These are phyloP conservation scores for Cystoisospora suis DNA, from an alignment of 169 alveolate genomes.

Conservation along the genomic window DNA sequence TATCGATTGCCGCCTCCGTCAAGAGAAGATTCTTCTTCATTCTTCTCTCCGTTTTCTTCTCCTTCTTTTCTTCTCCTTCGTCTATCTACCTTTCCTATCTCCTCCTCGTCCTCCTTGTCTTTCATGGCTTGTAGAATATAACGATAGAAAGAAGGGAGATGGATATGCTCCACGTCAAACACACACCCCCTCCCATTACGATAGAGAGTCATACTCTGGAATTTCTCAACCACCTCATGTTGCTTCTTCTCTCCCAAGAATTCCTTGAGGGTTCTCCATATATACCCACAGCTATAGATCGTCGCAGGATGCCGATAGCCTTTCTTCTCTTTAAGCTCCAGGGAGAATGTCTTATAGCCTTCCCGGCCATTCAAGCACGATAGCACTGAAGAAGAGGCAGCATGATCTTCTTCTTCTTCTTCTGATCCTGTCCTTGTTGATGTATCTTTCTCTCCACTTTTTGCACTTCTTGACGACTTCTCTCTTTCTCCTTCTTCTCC, in stretches of 20 bases:
- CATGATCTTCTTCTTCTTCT: slow-evolving; percentile 35
- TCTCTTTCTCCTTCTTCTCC: slow-evolving; percentile 42
- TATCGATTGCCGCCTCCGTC: not conserved
- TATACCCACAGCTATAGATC: slow-evolving; percentile 23
- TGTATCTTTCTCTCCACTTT: slow-evolving; percentile 37
- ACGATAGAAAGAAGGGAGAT: not conserved
- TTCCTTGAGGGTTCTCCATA: slow-evolving; percentile 49
- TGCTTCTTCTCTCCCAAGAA: not conserved
- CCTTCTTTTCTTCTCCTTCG: not conserved
- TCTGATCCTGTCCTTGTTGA: not conserved
- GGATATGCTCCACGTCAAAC: slow-evolving; percentile 31
- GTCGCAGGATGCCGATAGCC: slow-evolving; percentile 17
- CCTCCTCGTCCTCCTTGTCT: not conserved
- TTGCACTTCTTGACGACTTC: not conserved
- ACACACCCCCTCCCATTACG: slow-evolving; percentile 42
- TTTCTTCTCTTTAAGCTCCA: slow-evolving; percentile 20
- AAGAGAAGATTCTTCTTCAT: not conserved
- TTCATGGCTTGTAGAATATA: not conserved
- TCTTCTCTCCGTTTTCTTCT: not conserved
- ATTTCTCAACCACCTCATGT: slow-evolving; percentile 30
- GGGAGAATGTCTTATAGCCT: slow-evolving; percentile 63
- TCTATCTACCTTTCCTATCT: slow-evolving; percentile 1
- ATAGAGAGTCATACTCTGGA: slow-evolving; percentile 32
- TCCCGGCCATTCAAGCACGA: slow-evolving; percentile 69
- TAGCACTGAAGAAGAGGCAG: slow-evolving; percentile 47